Evolutionary conservation across 805 yeast species (phyloP).

Genomic region (Pichia exigua): DNA sequence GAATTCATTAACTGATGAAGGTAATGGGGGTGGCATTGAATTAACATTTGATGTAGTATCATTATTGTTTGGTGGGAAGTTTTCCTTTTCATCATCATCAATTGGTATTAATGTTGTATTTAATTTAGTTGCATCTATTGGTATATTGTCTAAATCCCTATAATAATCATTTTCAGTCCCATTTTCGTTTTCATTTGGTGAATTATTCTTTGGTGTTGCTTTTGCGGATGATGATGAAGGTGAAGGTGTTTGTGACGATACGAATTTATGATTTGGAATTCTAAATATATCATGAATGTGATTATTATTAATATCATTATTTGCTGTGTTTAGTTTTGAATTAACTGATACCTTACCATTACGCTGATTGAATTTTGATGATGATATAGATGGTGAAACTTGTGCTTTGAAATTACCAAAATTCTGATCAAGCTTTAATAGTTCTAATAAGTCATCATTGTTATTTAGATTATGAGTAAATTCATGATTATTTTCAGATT

Average conservation of each 20-base stretch:
- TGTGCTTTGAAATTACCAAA: neutral
- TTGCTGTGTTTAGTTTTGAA: neutral
- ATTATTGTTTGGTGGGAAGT: conserved; percentile 12
- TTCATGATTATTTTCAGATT: neutral
- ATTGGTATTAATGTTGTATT: conserved; percentile 47
- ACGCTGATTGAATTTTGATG: neutral
- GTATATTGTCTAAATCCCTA: conserved; percentile 28
- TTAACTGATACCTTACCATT: neutral
- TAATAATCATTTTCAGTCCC: neutral
- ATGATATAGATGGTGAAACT: neutral
- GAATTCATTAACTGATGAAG: neutral
- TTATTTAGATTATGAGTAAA: neutral
- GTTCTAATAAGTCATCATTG: neutral
- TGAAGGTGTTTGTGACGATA: neutral
- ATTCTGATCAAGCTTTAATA: neutral
- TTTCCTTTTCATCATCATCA: conserved; percentile 34
- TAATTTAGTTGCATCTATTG: conserved; percentile 40
- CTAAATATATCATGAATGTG: conserved; percentile 5
- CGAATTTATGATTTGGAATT: neutral
- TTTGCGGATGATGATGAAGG: neutral
- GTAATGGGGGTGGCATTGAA: conserved; percentile 1
- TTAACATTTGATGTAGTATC: neutral
- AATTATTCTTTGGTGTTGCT: conserved; percentile 5
- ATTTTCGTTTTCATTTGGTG: conserved; percentile 2
- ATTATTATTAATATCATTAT: neutral